Conservation (phyloP, 306 rosid genomes). For the Oxytropis ochrocephala region DNA sequence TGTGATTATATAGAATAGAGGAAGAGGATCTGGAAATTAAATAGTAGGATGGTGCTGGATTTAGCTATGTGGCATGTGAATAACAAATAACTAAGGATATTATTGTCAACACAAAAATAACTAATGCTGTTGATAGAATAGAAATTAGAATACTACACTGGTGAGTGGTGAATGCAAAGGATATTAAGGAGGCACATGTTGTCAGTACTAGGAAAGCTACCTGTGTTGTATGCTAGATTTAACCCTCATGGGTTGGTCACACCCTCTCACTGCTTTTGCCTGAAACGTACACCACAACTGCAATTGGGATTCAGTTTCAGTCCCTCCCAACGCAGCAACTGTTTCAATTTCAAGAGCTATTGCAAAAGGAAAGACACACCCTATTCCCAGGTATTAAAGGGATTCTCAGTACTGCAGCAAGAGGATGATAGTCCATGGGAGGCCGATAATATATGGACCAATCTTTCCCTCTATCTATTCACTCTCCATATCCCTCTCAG, state of each 20-base stretch:
- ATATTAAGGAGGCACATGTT: conserved; percentile 28
- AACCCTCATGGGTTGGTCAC: background rate
- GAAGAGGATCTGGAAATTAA: too few relatives aligned
- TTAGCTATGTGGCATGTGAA: too few relatives aligned
- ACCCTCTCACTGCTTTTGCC: background rate
- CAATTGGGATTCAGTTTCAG: conserved; percentile 7
- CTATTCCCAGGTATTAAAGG: conserved; percentile 47
- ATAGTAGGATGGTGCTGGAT: too few relatives aligned
- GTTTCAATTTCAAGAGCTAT: conserved; percentile 34
- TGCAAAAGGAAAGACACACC: conserved; percentile 30
- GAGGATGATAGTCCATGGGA: conserved; percentile 61
- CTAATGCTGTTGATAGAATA: too few relatives aligned
- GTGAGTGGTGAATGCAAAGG: background rate
- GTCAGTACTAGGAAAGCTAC: conserved; percentile 17
- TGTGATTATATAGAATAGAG: too few relatives aligned
- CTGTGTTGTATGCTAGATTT: conserved; percentile 1
- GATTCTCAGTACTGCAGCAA: conserved; percentile 47
- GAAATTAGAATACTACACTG: too few relatives aligned
- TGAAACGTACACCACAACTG: background rate
- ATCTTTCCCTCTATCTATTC: conserved; percentile 57
- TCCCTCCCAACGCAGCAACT: conserved; percentile 19
- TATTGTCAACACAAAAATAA: too few relatives aligned
- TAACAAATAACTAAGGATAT: too few relatives aligned
- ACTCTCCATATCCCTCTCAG: conserved; percentile 84
- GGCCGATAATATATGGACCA: conserved; percentile 49